Conservation (phyloP, 1,284 basidiomycete genomes). For the Heterobasidion occidentale region DNA sequence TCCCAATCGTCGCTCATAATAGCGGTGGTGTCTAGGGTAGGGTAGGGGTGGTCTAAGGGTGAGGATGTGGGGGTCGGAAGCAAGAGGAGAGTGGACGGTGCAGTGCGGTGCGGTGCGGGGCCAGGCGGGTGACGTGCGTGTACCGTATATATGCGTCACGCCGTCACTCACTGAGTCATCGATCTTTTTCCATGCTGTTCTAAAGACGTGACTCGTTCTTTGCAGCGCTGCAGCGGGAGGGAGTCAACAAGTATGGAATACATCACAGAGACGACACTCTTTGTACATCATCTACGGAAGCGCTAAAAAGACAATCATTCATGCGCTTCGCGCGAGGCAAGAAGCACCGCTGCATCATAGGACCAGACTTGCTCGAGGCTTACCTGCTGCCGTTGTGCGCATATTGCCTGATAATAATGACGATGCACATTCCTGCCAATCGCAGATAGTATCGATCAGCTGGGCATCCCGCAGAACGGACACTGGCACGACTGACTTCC, state of each 20-base stretch:
- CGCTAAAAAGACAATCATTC: no score
- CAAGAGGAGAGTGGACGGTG: neutral
- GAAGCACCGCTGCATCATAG: no score
- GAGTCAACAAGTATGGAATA: no score
- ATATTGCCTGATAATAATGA: no score
- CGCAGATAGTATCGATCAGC: no score
- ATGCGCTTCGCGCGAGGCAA: no score
- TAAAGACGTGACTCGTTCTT: neutral
- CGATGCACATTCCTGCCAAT: no score
- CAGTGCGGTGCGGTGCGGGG: neutral
- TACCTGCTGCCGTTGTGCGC: no score
- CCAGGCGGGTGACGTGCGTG: neutral
- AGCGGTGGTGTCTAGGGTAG: neutral
- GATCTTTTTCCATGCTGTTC: neutral
- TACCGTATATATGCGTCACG: neutral
- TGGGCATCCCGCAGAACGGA: neutral
- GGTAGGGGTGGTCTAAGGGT: neutral
- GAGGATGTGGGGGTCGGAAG: neutral
- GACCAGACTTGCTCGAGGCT: no score
- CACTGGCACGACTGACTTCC: neutral
- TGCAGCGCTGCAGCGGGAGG: no score
- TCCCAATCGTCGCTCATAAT: constrained; percentile 69
- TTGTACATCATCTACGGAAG: no score
- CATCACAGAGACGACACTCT: no score
- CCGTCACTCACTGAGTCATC: constrained; percentile 5